phyloP scores from a whole-genome alignment of 331 rosid genomes.

The Arachis monticola region DNA sequence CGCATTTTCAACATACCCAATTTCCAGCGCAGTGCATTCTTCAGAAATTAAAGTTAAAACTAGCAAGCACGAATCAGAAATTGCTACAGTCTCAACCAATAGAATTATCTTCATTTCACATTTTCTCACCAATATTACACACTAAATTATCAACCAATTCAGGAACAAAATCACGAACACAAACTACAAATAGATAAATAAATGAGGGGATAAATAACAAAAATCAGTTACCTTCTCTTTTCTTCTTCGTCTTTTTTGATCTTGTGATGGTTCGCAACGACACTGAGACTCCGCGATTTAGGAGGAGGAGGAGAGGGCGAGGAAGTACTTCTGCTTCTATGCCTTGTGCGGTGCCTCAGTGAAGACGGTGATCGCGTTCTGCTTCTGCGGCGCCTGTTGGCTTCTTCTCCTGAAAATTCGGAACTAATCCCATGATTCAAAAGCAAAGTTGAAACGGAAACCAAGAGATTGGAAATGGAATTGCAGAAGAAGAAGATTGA shows the following conservation, averaged over 20 bases:
- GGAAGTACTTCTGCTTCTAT: constrained; percentile 44
- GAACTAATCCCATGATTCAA: no score
- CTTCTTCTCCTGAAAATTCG: no score
- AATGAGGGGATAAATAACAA: no score
- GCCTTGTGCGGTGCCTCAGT: constrained; percentile 54
- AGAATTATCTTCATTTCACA: neutral
- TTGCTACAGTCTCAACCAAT: neutral
- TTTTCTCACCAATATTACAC: neutral
- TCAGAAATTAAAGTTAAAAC: neutral
- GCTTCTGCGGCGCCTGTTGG: no score
- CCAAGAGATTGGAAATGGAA: no score
- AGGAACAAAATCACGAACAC: no score
- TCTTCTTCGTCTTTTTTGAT: constrained; percentile 61
- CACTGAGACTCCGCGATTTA: constrained; percentile 57
- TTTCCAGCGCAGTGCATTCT: neutral
- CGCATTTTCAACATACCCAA: no score
- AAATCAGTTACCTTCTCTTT: constrained; percentile 11
- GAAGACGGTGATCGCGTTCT: neutral
- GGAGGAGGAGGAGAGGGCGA: constrained; percentile 60
- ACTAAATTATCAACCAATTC: neutral
- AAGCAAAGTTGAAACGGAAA: no score
- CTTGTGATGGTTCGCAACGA: constrained; percentile 47
- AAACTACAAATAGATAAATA: no score
- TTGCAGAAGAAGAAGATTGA: no score
- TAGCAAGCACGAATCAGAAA: neutral